Evolutionary conservation across 2,329 filamentous ascomycete genomes (phyloP).

Genomic region (Diaporthe longicolla): DNA sequence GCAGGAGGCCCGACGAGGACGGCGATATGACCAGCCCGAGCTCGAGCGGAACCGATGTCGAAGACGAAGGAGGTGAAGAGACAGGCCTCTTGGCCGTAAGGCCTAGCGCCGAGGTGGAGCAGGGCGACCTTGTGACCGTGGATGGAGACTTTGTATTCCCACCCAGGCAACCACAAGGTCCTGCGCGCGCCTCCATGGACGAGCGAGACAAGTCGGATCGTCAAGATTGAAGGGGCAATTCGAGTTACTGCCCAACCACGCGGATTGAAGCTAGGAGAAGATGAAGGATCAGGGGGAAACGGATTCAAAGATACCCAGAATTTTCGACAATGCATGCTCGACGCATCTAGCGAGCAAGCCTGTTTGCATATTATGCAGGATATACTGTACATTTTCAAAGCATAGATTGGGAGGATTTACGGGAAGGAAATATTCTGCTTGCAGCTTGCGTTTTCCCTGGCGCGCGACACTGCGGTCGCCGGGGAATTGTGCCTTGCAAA

Average conservation of each 20-base stretch:
- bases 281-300: conserved; percentile 16
- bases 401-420: conserved; percentile 29
- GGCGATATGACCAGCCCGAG: conserved; percentile 51
- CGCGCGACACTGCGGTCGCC: neutral
- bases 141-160: conserved; percentile 59
- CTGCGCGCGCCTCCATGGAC: conserved; percentile 29
- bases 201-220: conserved; percentile 42
- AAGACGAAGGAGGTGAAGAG: conserved; percentile 61
- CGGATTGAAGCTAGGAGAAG: neutral
- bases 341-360: conserved; percentile 30
- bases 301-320: conserved; percentile 34
- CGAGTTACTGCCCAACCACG: neutral
- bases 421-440: neutral
- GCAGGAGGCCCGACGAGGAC: conserved; percentile 53
- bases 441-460: neutral
- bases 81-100: conserved; percentile 61
- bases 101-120: conserved; percentile 51
- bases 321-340: conserved; percentile 28
- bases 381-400: conserved; percentile 36
- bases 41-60: conserved; percentile 56
- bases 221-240: conserved; percentile 37
- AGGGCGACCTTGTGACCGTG: conserved; percentile 54
- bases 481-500: neutral
- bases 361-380: conserved; percentile 34
- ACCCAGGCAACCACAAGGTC: conserved; percentile 44